Evolutionary conservation across 73 alveolate genomes (phyloP).

Genomic region (Tetrahymena thermophila): DNA sequence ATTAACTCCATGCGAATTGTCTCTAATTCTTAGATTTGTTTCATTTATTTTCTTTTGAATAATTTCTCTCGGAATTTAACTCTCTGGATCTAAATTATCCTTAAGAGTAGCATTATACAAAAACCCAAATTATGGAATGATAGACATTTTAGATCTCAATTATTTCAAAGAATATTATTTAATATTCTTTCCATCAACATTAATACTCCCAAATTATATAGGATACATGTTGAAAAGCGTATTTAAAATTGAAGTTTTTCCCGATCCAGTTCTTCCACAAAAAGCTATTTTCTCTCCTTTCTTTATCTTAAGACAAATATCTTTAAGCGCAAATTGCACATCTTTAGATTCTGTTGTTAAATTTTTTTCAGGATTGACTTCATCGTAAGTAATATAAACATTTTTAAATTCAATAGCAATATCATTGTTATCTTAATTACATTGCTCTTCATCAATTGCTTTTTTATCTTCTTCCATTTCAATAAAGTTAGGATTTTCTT

Average conservation of each 20-base stretch:
- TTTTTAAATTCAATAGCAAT: conserved; percentile 52
- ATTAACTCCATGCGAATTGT: background rate
- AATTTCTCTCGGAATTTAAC: conserved; percentile 6
- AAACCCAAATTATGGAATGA: conserved; percentile 55
- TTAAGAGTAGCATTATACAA: conserved; percentile 55
- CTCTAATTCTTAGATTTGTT: background rate
- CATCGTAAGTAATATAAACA: conserved; percentile 54
- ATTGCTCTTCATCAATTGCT: conserved; percentile 12
- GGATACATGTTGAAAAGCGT: conserved; percentile 46
- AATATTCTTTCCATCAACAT: conserved; percentile 44
- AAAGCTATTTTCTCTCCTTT: conserved; percentile 63
- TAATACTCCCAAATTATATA: conserved; percentile 46
- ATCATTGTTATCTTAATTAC: background rate
- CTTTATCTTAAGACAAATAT: conserved; percentile 37
- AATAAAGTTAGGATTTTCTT: background rate
- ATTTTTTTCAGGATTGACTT: background rate
- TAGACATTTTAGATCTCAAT: conserved; percentile 50
- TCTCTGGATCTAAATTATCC: conserved; percentile 62
- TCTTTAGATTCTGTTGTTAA: conserved; percentile 8
- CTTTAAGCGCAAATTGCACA: conserved; percentile 48
- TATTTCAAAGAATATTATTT: conserved; percentile 32
- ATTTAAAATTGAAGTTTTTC: conserved; percentile 59
- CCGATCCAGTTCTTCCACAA: conserved; percentile 81
- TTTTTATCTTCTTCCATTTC: background rate
- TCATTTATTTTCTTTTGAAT: background rate